Evolutionary conservation across 139 green algal genomes (phyloP).

Genomic region (Micractinium conductrix): DNA sequence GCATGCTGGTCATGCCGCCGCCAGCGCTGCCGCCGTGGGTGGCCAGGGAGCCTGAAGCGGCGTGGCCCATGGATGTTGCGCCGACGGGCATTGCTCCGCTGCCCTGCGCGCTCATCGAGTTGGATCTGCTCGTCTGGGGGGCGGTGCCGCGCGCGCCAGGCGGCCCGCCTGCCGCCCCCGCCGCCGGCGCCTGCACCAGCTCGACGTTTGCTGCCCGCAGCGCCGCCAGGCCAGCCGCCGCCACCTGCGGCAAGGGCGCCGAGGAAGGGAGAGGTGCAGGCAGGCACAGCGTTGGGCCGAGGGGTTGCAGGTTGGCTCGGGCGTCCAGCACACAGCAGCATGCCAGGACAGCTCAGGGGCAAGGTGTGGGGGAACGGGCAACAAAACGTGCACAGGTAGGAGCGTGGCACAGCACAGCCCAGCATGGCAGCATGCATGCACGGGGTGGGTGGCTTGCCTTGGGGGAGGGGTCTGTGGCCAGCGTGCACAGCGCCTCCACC

Average conservation of each 20-base stretch:
- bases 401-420: too few species aligned
- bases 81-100: background rate
- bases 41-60: too few species aligned
- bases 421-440: too few species aligned
- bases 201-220: constrained; percentile 67
- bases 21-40: background rate
- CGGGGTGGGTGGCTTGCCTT: too few species aligned
- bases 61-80: too few species aligned
- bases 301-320: background rate
- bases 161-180: background rate
- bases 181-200: constrained; percentile 39
- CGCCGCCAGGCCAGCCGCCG: constrained; percentile 60
- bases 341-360: background rate
- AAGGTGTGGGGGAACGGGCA: background rate
- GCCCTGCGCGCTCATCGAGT: background rate
- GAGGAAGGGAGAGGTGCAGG: background rate
- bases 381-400: background rate
- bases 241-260: constrained; percentile 52
- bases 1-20: constrained; percentile 17
- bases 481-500: constrained; percentile 72
- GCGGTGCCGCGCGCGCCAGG: background rate
- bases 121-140: background rate
- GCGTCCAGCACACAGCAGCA: background rate
- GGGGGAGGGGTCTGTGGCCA: constrained; percentile 74
- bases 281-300: background rate